Evolutionary conservation across 768 basidiomycete genomes (phyloP).

Genomic region (Pulveroboletus sp.): DNA sequence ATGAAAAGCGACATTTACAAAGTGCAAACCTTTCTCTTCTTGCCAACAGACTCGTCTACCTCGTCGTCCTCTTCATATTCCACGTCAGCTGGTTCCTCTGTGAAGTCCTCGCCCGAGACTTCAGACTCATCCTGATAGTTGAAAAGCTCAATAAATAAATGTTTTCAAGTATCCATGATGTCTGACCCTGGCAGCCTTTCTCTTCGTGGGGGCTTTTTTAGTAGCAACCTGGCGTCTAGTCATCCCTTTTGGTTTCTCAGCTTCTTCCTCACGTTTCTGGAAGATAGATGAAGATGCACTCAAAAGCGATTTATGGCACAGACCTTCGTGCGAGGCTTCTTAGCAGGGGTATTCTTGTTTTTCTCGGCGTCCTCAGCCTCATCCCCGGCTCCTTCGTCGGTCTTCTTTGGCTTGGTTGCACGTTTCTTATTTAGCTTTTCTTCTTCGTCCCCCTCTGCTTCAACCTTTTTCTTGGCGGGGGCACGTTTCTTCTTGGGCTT

Average conservation of each 20-base stretch:
- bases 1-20: background rate
- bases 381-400: slow-evolving; percentile 31
- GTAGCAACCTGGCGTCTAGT: slow-evolving; percentile 40
- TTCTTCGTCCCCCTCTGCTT: slow-evolving; percentile 32
- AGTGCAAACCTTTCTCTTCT: slow-evolving; percentile 65
- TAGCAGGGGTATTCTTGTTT: slow-evolving; percentile 30
- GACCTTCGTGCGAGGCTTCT: slow-evolving; percentile 37
- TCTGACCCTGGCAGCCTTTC: slow-evolving; percentile 36
- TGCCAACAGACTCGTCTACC: slow-evolving; percentile 33
- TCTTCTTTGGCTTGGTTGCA: slow-evolving; percentile 29
- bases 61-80: slow-evolving; percentile 47
- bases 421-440: slow-evolving; percentile 35
- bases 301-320: slow-evolving; percentile 11
- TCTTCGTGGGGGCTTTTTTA: slow-evolving; percentile 48
- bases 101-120: slow-evolving; percentile 45
- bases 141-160: background rate
- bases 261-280: slow-evolving; percentile 31
- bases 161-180: background rate
- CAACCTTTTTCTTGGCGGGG: slow-evolving; percentile 33
- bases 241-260: slow-evolving; percentile 47
- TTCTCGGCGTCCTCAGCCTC: slow-evolving; percentile 27
- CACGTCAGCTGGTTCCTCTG: slow-evolving; percentile 39
- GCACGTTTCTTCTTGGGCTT: slow-evolving; percentile 51
- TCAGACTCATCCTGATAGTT: slow-evolving; percentile 31
- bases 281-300: slow-evolving; percentile 12